Evolutionary conservation across 2,329 filamentous ascomycete species (phyloP).

Genomic region (Penicillium sp.): DNA sequence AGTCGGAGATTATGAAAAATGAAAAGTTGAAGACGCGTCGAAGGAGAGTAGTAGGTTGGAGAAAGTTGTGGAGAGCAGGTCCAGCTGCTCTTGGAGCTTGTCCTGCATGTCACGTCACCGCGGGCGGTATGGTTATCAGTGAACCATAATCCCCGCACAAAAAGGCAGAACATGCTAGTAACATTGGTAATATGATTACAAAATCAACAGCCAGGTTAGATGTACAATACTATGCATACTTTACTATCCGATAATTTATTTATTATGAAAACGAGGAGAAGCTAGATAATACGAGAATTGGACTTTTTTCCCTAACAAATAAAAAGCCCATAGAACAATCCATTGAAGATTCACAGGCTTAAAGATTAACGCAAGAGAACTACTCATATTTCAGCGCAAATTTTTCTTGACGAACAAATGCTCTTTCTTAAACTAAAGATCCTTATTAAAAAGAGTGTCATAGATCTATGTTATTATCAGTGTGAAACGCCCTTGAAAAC

Average conservation of each 20-base stretch:
- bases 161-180: neutral
- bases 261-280: neutral
- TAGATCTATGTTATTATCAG: conserved; percentile 8
- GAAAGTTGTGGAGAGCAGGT: conserved; percentile 2
- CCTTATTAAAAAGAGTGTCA: neutral
- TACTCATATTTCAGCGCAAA: neutral
- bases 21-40: neutral
- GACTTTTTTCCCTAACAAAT: too few relatives aligned
- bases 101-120: conserved; percentile 22
- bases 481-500: conserved; percentile 13
- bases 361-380: neutral
- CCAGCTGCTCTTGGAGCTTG: conserved; percentile 17
- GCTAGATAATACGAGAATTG: neutral
- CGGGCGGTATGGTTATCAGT: conserved; percentile 5
- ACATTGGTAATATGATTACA: conserved; percentile 7
- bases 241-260: neutral
- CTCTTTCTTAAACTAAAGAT: neutral
- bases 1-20: neutral
- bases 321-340: too few relatives aligned
- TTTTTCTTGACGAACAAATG: neutral
- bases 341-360: too few relatives aligned
- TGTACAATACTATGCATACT: neutral
- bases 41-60: neutral
- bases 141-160: conserved; percentile 1
- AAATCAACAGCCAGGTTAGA: neutral